These are phyloP conservation scores for Aspergillus conjunctus DNA, from an alignment of 495 filamentous ascomycete species.

Conservation along the genomic window DNA sequence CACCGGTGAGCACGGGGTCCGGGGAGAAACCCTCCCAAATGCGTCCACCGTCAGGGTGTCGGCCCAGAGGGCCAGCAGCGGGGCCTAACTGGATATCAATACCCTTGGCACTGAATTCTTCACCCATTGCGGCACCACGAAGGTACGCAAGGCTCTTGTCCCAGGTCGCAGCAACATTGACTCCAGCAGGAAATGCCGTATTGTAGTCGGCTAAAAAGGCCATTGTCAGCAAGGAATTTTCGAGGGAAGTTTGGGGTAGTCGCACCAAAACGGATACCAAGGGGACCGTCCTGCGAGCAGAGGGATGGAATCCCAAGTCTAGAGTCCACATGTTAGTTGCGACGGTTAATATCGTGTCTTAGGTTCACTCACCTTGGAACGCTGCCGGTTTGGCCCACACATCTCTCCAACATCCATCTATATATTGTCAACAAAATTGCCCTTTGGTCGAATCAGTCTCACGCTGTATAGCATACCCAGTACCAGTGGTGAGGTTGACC, in stretches of 20 bases:
- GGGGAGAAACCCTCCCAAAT: constrained; percentile 79
- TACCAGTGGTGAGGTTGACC: constrained; percentile 88
- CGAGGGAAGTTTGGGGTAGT: background rate
- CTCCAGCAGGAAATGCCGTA: constrained; percentile 78
- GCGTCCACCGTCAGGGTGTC: constrained; percentile 74
- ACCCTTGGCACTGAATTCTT: constrained; percentile 79
- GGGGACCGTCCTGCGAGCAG: constrained; percentile 88
- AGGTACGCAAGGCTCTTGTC: constrained; percentile 70
- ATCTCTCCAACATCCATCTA: constrained; percentile 75
- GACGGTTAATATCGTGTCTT: no score
- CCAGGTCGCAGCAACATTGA: constrained; percentile 82
- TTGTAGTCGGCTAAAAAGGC: constrained; percentile 63
- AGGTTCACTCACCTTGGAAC: constrained; percentile 38
- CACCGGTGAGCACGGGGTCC: constrained; percentile 76
- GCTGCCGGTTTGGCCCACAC: constrained; percentile 70
- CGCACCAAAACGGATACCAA: constrained; percentile 74
- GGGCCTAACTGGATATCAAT: constrained; percentile 86
- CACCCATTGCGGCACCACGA: constrained; percentile 77
- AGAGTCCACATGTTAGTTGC: constrained; percentile 21
- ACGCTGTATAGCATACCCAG: constrained; percentile 54
- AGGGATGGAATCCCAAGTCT: constrained; percentile 78
- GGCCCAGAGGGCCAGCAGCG: constrained; percentile 83
- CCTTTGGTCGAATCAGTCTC: background rate
- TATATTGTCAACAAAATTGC: constrained; percentile 7
- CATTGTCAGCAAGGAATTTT: constrained; percentile 14